Percentiles rank a stretch among this genome's conserved stretches.
These are phyloP conservation scores for Karstenula rhodostoma DNA, from an alignment of 2,329 filamentous ascomycete genomes.

Conservation along the genomic window DNA sequence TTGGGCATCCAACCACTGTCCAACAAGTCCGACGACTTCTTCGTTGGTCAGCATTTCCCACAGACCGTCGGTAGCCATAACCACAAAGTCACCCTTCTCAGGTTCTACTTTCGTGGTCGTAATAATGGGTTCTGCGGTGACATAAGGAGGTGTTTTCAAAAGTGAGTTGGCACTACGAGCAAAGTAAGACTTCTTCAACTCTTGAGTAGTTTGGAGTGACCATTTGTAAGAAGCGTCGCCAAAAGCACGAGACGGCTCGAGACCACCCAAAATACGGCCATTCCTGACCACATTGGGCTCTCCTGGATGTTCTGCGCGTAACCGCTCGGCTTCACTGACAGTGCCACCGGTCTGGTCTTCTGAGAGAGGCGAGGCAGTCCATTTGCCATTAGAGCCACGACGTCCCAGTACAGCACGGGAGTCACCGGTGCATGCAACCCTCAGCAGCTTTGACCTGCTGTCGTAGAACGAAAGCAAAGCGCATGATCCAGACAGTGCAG, in stretches of 20 bases:
- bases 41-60: slow-evolving; percentile 99
- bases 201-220: slow-evolving; percentile 82
- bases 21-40: slow-evolving; percentile 94
- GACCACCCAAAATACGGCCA: slow-evolving; percentile 86
- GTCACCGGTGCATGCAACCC: slow-evolving; percentile 96
- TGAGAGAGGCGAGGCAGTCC: slow-evolving; percentile 88
- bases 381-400: slow-evolving; percentile 80
- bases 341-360: slow-evolving; percentile 94
- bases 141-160: slow-evolving; percentile 92
- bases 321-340: slow-evolving; percentile 79
- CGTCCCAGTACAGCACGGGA: slow-evolving; percentile 93
- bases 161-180: slow-evolving; percentile 78
- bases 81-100: slow-evolving; percentile 89
- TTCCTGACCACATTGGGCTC: slow-evolving; percentile 88
- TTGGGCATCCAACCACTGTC: slow-evolving; percentile 93
- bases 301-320: slow-evolving; percentile 86
- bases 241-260: slow-evolving; percentile 94
- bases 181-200: slow-evolving; percentile 86
- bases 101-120: slow-evolving; percentile 93
- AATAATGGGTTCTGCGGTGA: slow-evolving; percentile 93
- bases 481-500: slow-evolving; percentile 95
- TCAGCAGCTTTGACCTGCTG: slow-evolving; percentile 81
- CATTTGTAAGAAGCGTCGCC: slow-evolving; percentile 98
- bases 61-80: slow-evolving; percentile 94
- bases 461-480: slow-evolving; percentile 97